A percentile compares a stretch with the other conserved stretches of the same genome.
phyloP scores from a whole-genome alignment of 2,329 filamentous ascomycete genomes.

The Furcasterigmium furcatum region DNA sequence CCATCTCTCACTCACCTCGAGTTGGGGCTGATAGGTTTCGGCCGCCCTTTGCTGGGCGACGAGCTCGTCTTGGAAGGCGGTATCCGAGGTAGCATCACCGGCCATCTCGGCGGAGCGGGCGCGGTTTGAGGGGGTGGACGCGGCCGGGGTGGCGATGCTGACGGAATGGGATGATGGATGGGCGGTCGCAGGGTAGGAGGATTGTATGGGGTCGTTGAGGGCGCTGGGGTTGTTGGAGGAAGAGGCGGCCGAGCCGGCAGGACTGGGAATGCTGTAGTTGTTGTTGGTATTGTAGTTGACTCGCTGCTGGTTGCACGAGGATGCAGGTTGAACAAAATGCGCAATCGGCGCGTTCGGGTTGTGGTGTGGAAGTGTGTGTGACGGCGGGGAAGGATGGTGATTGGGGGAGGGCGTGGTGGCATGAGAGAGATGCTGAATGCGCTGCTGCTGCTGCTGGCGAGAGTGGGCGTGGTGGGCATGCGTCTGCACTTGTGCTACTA shows the following conservation, averaged over 20 bases:
- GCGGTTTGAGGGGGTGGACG: conserved; percentile 6
- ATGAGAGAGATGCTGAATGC: background rate
- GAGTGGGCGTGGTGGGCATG: conserved; percentile 1
- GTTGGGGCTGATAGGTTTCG: conserved; percentile 53
- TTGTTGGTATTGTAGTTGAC: background rate
- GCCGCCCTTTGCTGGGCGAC: conserved; percentile 60
- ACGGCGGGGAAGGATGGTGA: conserved; percentile 4
- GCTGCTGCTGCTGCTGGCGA: conserved; percentile 1
- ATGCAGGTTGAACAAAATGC: background rate
- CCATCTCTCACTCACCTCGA: conserved; percentile 44
- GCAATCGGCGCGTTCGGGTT: background rate
- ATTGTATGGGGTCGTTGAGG: conserved; percentile 8
- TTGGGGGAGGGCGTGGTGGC: conserved; percentile 6
- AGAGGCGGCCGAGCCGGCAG: conserved; percentile 2
- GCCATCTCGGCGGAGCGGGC: conserved; percentile 29
- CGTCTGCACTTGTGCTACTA: no score
- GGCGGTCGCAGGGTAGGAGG: conserved; percentile 1
- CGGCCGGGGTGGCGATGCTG: conserved; percentile 1
- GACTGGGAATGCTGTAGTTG: conserved; percentile 1
- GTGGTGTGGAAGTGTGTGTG: background rate
- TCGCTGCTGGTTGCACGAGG: conserved; percentile 1
- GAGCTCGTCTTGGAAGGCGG: conserved; percentile 34
- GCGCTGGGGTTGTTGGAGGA: conserved; percentile 9
- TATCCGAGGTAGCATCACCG: conserved; percentile 19
- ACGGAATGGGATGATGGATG: background rate